Base-by-base conservation (phyloP, 1,284 basidiomycete species). In the Microbotryomycetes sp. region DNA sequence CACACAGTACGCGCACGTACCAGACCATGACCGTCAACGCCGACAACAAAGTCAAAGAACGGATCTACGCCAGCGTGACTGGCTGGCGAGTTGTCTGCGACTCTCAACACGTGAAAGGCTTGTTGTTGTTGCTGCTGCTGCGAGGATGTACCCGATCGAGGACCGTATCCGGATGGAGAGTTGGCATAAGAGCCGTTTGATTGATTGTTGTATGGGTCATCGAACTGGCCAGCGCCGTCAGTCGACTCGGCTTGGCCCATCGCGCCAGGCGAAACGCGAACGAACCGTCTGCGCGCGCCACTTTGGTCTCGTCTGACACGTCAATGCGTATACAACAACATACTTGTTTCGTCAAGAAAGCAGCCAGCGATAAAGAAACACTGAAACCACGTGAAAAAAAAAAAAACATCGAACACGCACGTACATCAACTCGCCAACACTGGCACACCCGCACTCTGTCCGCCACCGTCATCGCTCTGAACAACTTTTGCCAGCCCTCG, bases 31-130 rank as follows among this genome's bases (percentile, higher is more conserved):
- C 86, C 85, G 73, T 90, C 85, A 61, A 92, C 88, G 18, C 93
- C 94, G 46, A 97, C 85, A 31, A 97, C 83, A 75, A 96, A 97
- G 78, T 97, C 94, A 73, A 98, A 98, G 78, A 92, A 96, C 0
- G 93, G 89, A 73, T 97, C 92, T 50, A 97, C 87, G 55, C 83
- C 84, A 0, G 60, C 65, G 26, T 59, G 48, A 1, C 60, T 69
- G 55, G 62, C 69, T 54, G 56, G 75, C 63, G 46, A 71, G 63
- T 67, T 52, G 45, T 69, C 67, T 21, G 67, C 67, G 41, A 69
- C 62, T 46, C 67, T 54, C 3, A 69, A 56, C 31, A 67, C 65
- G 57, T 69, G 67, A 54, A 67, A 65, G 15, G 67, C 65, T 18
- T 41, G 35, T 41, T 18, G 35, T 41, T 41, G 35, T 41, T 41